Percentiles rank a stretch among this genome's conserved stretches.
Conservation (phyloP, 2,329 filamentous ascomycete species). For the Beauveria rudraprayagi region DNA sequence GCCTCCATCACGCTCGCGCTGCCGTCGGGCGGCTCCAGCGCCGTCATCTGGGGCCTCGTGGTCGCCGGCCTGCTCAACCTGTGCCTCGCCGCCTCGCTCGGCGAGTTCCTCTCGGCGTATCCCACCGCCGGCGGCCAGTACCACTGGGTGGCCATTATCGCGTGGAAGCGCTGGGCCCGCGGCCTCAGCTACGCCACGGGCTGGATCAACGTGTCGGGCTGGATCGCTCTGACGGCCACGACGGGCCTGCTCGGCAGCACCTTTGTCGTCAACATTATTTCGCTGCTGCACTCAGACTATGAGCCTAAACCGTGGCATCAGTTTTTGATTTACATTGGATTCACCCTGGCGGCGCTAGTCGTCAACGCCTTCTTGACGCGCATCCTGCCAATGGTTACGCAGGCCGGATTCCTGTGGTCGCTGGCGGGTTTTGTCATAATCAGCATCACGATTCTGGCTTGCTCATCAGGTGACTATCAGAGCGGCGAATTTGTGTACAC, state of each 20-base stretch:
- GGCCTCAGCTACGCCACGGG: constrained; percentile 62
- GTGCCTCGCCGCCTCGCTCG: constrained; percentile 59
- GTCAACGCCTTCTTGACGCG: constrained; percentile 55
- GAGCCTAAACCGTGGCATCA: constrained; percentile 57
- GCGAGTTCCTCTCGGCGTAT: constrained; percentile 63
- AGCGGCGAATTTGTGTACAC: constrained; percentile 57
- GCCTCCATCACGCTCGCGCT: constrained; percentile 43
- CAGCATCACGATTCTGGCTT: constrained; percentile 60
- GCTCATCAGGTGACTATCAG: constrained; percentile 57
- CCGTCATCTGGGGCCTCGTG: constrained; percentile 63
- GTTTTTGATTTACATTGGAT: constrained; percentile 63
- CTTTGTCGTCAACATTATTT: constrained; percentile 57
- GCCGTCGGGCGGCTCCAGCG: constrained; percentile 61
- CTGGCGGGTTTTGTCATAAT: constrained; percentile 61
- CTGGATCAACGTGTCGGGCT: constrained; percentile 67
- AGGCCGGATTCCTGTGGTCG: constrained; percentile 64
- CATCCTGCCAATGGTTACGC: constrained; percentile 57
- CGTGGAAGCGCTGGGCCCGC: constrained; percentile 51
- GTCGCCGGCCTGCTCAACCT: constrained; percentile 61
- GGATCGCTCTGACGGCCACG: constrained; percentile 61
- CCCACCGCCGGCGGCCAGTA: constrained; percentile 55
- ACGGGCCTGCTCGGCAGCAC: constrained; percentile 60
- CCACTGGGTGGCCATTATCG: constrained; percentile 62
- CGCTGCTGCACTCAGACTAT: constrained; percentile 51
- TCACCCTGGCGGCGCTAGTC: constrained; percentile 51